Evolutionary conservation across 208 protist genomes (phyloP).

Genomic region (Novymonas esmeraldas): DNA sequence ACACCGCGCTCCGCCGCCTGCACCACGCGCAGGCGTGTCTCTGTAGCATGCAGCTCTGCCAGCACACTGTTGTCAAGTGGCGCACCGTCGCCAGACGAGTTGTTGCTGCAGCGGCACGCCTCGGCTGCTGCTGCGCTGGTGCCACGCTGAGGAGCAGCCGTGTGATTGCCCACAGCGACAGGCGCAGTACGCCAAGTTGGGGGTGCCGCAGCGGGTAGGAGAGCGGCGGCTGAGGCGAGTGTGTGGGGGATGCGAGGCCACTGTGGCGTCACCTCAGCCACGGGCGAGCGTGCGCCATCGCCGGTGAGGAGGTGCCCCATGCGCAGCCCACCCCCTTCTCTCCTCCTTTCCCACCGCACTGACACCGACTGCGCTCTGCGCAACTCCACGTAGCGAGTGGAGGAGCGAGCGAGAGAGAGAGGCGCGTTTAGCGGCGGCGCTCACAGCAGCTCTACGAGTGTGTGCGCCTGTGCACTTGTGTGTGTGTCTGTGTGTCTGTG

Average conservation of each 20-base stretch:
- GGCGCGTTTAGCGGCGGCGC: not conserved
- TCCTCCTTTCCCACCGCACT: too few species aligned
- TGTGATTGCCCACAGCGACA: not conserved
- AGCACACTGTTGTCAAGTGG: not conserved
- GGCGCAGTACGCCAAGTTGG: too few species aligned
- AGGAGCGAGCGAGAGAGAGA: not conserved
- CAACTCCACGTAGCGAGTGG: too few species aligned
- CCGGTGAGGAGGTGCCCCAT: too few species aligned
- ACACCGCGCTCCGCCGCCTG: constrained; percentile 6
- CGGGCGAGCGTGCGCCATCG: too few species aligned
- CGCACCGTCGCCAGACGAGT: too few species aligned
- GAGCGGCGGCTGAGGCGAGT: too few species aligned
- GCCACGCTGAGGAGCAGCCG: not conserved
- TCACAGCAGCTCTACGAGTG: not conserved
- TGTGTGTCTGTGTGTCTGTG: not conserved
- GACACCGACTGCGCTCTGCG: too few species aligned
- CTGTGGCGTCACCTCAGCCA: too few species aligned
- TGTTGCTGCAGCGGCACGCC: not conserved
- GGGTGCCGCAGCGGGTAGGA: too few species aligned
- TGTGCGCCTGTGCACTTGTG: not conserved
- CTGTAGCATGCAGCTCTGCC: not conserved
- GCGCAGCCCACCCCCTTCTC: too few species aligned
- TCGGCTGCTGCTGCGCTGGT: not conserved
- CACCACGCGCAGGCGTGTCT: constrained; percentile 3
- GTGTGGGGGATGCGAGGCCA: too few species aligned